Evolutionary conservation across 2,329 filamentous ascomycete species (phyloP).

Genomic region (Colletotrichum lupini): DNA sequence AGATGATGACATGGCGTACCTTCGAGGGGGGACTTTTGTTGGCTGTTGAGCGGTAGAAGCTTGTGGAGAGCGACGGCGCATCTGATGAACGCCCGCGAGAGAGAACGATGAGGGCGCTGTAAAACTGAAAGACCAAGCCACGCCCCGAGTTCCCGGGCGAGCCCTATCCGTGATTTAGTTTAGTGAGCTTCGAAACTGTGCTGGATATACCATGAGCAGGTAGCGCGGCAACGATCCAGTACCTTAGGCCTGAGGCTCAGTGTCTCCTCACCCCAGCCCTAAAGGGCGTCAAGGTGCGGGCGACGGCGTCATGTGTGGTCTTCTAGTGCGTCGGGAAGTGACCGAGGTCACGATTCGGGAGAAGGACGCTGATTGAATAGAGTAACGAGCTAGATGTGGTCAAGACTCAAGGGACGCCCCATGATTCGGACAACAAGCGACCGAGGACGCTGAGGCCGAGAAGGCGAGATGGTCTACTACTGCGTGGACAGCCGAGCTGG

Average conservation of each 20-base stretch:
- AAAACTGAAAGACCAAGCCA: constrained; percentile 1
- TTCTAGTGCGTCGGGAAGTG: constrained; percentile 20
- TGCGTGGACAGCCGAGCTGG: constrained; percentile 4
- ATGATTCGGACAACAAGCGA: neutral
- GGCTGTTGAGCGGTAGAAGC: constrained; percentile 28
- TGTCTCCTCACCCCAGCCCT: constrained; percentile 22
- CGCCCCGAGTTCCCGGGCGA: neutral
- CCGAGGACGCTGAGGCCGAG: neutral
- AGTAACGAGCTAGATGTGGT: neutral
- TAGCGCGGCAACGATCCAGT: constrained; percentile 30
- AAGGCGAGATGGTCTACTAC: neutral
- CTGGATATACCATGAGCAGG: neutral
- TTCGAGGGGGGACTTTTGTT: constrained; percentile 12
- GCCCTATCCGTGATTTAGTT: constrained; percentile 13
- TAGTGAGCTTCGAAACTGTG: constrained; percentile 1
- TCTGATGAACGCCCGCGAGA: constrained; percentile 4
- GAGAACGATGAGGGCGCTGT: neutral
- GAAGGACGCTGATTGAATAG: neutral
- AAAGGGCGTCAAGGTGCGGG: constrained; percentile 20
- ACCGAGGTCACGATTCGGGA: neutral
- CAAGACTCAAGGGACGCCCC: neutral
- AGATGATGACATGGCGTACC: constrained; percentile 2
- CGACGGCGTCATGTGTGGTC: constrained; percentile 22
- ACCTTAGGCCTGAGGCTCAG: constrained; percentile 7
- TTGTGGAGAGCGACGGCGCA: neutral